Base-by-base conservation (phyloP, 306 rosid species). In the Vigna nakashimae region DNA sequence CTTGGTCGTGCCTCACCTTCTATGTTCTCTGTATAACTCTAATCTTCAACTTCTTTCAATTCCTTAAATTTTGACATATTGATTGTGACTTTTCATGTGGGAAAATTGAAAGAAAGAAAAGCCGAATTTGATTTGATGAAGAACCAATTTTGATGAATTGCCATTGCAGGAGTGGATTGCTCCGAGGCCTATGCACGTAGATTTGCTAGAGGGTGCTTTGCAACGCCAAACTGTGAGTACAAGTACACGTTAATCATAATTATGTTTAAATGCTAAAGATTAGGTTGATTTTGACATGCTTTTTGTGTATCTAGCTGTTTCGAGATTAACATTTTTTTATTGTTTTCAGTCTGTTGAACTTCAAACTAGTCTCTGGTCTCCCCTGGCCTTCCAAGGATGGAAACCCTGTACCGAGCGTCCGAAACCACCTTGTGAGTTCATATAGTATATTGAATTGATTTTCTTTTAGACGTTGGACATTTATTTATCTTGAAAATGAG, bases 1-100 rank as follows among this genome's bases (percentile, higher is more conserved):
- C 78, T 95, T 16, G 82, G 91, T 79, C 91, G 87, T 68, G 91
- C 99, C 75, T 92, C 91, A 2, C 91, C 97, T 86, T 91, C 94
- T 49, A 81, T 85, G 72, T 89, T 87, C 87, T 87, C 94, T 83
- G 99, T 92, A 26, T 26, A 67, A 79, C 63, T 84, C 24, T 16
- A 38, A 7, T 51, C 15, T 49, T 60, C 62, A 32, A 4, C 32
- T 26, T 51, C 49, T 30, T 59, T 26, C 30, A 3, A 0, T 60
- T 30, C 49, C 36, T 45, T 50, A 3, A 64, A 4, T 65, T 42
- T 56, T 50, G 10, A 20, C 26, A 20, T 3, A 34, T 50, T 7
- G 12, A 22, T 18, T 50, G 13, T 42, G 59, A 60, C 22, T 69
- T 13, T 66, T 73, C 28, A 30, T 15, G 1, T 36, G 6, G 22